These are phyloP conservation scores for Lablab purpureus DNA, from an alignment of 306 rosid species.

Conservation along the genomic window DNA sequence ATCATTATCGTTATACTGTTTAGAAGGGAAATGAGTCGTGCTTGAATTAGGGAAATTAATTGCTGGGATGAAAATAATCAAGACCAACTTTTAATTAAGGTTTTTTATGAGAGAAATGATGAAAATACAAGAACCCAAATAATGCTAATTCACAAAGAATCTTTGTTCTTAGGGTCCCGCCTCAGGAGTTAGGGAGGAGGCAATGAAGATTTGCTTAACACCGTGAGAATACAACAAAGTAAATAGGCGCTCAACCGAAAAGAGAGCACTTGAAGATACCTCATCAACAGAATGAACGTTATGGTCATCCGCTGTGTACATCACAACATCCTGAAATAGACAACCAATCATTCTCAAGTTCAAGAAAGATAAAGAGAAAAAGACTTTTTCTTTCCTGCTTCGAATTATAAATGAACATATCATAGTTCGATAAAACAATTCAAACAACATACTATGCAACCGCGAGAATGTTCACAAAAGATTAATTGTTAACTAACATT, in stretches of 20 bases:
- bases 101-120: neutral
- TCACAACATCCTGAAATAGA: slow-evolving; percentile 73
- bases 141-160: neutral
- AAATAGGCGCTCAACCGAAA: neutral
- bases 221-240: neutral
- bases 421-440: slow-evolving; percentile 2
- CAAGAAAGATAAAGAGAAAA: slow-evolving; percentile 30
- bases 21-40: neutral
- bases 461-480: neutral
- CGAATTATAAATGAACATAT: slow-evolving; percentile 21
- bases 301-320: slow-evolving; percentile 79
- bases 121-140: slow-evolving; percentile 24
- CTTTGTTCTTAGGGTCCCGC: neutral
- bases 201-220: neutral
- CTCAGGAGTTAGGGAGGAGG: neutral
- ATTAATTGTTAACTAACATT: neutral
- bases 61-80: neutral
- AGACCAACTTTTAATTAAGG: neutral
- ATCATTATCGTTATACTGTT: neutral
- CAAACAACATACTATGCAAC: slow-evolving; percentile 1
- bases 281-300: slow-evolving; percentile 92
- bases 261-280: slow-evolving; percentile 53
- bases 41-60: neutral
- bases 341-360: slow-evolving; percentile 1
- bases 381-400: neutral